These are phyloP conservation scores for Psilocybe mexicana DNA, from an alignment of 1,284 basidiomycete genomes.

Conservation along the genomic window DNA sequence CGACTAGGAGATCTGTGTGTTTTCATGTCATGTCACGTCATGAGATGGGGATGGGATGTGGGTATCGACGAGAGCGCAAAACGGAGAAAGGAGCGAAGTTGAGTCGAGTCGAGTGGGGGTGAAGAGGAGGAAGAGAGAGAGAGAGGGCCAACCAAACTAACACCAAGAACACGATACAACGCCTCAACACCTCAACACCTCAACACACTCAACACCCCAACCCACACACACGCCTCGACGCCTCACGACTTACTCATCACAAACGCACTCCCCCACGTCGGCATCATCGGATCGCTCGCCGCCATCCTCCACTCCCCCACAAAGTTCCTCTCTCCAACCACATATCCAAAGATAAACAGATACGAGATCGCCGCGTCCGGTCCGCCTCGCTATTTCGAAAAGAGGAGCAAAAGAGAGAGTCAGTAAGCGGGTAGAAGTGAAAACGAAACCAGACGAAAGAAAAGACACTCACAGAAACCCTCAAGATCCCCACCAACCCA, in stretches of 20 bases:
- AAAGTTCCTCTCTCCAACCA: conserved; percentile 62
- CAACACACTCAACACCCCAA: not conserved
- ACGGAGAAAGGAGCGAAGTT: no score
- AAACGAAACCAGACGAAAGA: no score
- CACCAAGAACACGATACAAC: no score
- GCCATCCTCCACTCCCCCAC: conserved; percentile 68
- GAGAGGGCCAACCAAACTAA: no score
- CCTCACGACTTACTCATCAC: conserved; percentile 43
- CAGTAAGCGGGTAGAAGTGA: no score
- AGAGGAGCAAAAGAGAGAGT: no score
- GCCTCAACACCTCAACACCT: not conserved
- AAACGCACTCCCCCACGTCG: conserved; percentile 61
- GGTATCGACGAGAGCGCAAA: no score
- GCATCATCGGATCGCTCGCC: conserved; percentile 36
- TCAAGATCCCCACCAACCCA: conserved; percentile 64
- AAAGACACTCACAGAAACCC: conserved; percentile 28
- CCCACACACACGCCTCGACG: not conserved
- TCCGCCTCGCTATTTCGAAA: not conserved
- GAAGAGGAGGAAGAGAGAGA: no score
- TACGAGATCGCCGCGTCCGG: conserved; percentile 22
- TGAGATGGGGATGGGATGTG: no score
- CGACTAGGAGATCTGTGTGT: no score
- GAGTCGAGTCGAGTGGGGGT: no score
- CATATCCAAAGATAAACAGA: conserved; percentile 65
- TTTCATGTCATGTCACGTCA: no score